phyloP scores from a whole-genome alignment of 2,329 filamentous ascomycete genomes.

The Fusarium nisikadoi region DNA sequence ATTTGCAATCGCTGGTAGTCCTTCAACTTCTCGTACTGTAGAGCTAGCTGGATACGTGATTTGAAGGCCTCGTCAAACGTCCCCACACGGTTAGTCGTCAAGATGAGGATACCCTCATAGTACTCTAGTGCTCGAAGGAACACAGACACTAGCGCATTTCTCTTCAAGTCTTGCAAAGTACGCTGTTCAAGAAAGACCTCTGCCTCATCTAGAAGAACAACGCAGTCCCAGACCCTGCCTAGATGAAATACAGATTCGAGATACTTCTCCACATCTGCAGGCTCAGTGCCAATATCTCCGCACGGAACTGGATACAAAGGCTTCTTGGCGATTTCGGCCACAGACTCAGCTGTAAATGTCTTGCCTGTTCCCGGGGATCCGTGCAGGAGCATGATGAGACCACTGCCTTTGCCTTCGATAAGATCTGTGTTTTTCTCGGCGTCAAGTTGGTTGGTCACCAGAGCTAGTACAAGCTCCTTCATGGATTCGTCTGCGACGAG shows the following conservation, averaged over 20 bases:
- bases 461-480: conserved; percentile 7
- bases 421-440: conserved; percentile 16
- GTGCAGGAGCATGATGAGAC: conserved; percentile 3
- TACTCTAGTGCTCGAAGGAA: conserved; percentile 14
- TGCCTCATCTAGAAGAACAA: conserved; percentile 13
- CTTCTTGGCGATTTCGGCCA: conserved; percentile 28
- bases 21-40: conserved; percentile 9
- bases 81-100: conserved; percentile 12
- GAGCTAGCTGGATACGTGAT: conserved; percentile 1
- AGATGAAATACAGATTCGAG: conserved; percentile 24
- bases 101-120: neutral
- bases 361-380: neutral
- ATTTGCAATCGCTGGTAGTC: neutral
- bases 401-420: conserved; percentile 12
- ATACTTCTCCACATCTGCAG: conserved; percentile 28
- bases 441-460: conserved; percentile 15
- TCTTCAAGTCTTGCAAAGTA: neutral
- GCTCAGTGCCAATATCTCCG: conserved; percentile 34
- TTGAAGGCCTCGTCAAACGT: conserved; percentile 24
- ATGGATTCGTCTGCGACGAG: neutral
- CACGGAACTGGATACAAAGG: conserved; percentile 31
- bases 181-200: conserved; percentile 22
- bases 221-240: conserved; percentile 29
- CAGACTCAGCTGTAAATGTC: conserved; percentile 31
- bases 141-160: neutral